Base-by-base conservation (phyloP, 495 filamentous ascomycete species). In the Rhizodiscina lignyota region DNA sequence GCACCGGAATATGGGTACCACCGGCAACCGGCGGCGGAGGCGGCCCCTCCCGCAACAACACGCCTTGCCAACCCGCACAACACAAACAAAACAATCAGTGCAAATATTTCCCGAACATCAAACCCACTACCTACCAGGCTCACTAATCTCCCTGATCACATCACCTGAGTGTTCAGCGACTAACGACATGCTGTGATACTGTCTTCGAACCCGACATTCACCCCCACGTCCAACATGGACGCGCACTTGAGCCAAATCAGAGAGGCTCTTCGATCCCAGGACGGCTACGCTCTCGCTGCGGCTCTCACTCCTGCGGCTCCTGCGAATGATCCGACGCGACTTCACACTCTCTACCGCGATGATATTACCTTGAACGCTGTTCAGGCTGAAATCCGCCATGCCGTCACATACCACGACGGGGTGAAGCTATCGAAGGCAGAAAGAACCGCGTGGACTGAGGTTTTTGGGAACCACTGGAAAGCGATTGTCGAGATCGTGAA, bases 401-500 rank as follows among this genome's bases (percentile, higher is more conserved):
- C 58, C 12, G 55, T 83, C n/a, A 64, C 74, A 28, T 66, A 78
- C 34, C 59, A 66, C 30, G 67, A 60, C 34, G 20, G 49, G 4
- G 40, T 64, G 22, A 63, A 59, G 28, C 41, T 85, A 0, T 55
- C 70, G 3, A 68, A 72, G 30, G 63, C 72, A 6, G 80, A 91
- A 49, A 61, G 70, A 19, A 63, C 61, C 32, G 71, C 74, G 1
- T 94, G 87, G 89, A 56, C 77, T 2, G 83, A 92, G 18, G 72
- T 94, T 10, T 93, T 84, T 47, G 56, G 65, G 30, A 64, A 70
- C 4, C 93, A 83, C 51, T 96, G 84, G 83, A 80, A 76, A 42
- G 77, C 80, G 18, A 52, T 77, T 12, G 74, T 70, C 20, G 74
- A 78, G 45, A 28, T 55, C 4, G 36, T 52, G 11, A 30, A n/a